Conservation (phyloP, 306 rosid genomes). For the Datisca glomerata region DNA sequence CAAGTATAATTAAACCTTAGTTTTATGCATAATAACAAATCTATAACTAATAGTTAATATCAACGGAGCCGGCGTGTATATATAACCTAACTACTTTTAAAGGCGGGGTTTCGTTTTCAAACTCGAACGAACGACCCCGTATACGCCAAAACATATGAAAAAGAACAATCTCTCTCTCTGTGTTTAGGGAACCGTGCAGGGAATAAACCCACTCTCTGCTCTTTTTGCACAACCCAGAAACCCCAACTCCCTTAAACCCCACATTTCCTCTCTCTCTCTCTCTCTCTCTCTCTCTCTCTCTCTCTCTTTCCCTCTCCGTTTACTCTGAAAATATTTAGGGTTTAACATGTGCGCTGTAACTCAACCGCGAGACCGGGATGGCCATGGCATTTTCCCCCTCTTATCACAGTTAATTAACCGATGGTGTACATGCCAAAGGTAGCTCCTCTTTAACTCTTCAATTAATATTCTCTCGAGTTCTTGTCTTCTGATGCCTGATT, state of each 20-base stretch:
- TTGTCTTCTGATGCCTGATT: too few relatives aligned
- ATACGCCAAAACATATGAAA: not conserved
- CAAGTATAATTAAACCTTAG: too few relatives aligned
- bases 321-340: not conserved
- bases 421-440: conserved; percentile 1
- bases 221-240: not conserved
- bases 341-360: not conserved
- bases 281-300: not conserved
- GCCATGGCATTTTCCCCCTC: not conserved
- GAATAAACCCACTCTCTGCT: not conserved
- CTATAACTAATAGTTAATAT: too few relatives aligned
- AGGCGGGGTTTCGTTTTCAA: conserved; percentile 1
- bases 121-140: not conserved
- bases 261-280: not conserved
- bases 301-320: not conserved
- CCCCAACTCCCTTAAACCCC: not conserved
- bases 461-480: not conserved
- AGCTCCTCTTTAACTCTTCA: not conserved
- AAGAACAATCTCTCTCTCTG: not conserved
- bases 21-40: too few relatives aligned
- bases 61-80: too few relatives aligned
- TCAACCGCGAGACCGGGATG: not conserved
- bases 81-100: too few relatives aligned
- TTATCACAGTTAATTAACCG: not conserved
- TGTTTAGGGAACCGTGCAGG: not conserved